Base-by-base conservation (phyloP, 208 protist genomes). In the Crithidia bombi region DNA sequence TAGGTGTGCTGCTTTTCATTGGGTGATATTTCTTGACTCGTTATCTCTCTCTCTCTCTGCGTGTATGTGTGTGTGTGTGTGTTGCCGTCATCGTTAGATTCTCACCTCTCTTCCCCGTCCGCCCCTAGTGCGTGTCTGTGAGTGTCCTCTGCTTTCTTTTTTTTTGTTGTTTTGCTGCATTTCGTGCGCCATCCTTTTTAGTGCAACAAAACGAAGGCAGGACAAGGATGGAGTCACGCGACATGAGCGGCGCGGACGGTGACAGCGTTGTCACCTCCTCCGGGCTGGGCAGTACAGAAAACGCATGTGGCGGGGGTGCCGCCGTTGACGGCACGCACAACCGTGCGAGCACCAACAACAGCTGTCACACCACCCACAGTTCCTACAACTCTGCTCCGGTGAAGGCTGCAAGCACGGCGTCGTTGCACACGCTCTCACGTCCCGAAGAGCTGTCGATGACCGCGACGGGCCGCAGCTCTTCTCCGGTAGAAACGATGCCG, bases 361-460 rank as follows among this genome's bases (percentile, higher is more conserved):
- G 50, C 54, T 23, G 17, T 28, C 43, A 43, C 43, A 25, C 15
- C 21, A 6, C 32, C 10, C 54, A 44, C 54, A 38, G 43, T 1
- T 33, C 36, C 30, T 5, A 25, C 23, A n/a, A 14, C 55, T 47
- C 38, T 9, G 55, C 55, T 17, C 33, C 5, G 5, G 38, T 25
- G 9, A 44, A 35, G 14, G 15, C 5, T 19, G 15, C 57, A 5
- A 64, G 46, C 38, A 59, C 46, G 15, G 10, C 56, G 35, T 67
- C 68, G 7, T 49, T 51, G 17, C 38, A 67, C 41, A 65, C 50
- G 11, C 21, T 62, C n/a, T 28, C 38, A 21, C 57, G 33, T 41
- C 50, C 28, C 11, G 23, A 38, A 49, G 58, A 74, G 19, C 46
- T 26, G 26, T 67, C 68, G 1, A 30, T 58, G 50, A 74, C 58